These are phyloP conservation scores for Morella rubra DNA, from an alignment of 306 rosid species.

Conservation along the genomic window DNA sequence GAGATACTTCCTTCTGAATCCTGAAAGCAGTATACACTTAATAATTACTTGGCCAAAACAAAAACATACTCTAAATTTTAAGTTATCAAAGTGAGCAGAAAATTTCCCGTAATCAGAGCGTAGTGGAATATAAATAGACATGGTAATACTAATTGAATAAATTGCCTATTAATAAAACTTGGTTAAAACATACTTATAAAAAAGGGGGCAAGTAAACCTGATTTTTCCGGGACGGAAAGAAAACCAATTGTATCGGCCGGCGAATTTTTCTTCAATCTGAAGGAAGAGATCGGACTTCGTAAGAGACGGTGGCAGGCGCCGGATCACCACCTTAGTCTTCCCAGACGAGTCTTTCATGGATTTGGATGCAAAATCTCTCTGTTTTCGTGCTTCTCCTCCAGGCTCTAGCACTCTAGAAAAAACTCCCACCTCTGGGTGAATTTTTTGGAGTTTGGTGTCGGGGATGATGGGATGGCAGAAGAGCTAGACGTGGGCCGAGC, in stretches of 20 bases:
- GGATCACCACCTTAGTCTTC: conserved; percentile 75
- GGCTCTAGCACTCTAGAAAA: conserved; percentile 18
- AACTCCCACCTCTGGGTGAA: conserved; percentile 9
- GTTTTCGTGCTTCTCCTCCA: background rate
- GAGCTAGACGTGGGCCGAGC: background rate
- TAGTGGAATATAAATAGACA: background rate
- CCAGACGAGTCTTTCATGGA: conserved; percentile 66
- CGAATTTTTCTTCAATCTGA: conserved; percentile 62
- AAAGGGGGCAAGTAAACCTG: conserved; percentile 36
- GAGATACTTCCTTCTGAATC: too few species aligned
- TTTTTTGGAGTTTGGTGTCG: background rate
- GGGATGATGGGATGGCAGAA: background rate
- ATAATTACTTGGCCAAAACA: too few species aligned
- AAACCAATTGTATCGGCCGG: conserved; percentile 66
- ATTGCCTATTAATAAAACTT: too few species aligned
- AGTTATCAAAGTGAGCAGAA: background rate
- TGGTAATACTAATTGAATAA: background rate
- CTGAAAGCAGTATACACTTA: too few species aligned
- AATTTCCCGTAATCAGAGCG: too few species aligned
- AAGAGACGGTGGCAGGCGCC: conserved; percentile 92
- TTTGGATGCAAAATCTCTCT: background rate
- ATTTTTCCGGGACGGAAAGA: conserved; percentile 73
- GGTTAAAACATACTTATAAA: background rate
- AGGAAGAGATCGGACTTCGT: conserved; percentile 75
- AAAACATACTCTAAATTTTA: too few species aligned